phyloP scores from a whole-genome alignment of 768 basidiomycete species.

The Termitomyces sp. region DNA sequence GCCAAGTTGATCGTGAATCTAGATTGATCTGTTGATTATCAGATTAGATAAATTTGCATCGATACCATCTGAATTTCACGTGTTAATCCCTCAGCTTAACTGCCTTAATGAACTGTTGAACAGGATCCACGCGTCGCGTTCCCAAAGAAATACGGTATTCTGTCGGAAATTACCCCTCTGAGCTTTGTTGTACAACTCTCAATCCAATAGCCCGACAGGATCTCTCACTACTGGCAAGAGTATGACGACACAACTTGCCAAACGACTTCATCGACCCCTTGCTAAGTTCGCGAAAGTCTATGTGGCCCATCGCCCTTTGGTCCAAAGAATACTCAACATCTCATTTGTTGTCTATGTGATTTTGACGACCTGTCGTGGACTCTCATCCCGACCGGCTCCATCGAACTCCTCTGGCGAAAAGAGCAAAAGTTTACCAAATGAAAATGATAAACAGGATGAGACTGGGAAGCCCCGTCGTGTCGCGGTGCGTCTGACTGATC shows the following conservation, averaged over 20 bases:
- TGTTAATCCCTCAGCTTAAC: not conserved
- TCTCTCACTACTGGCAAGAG: constrained; percentile 5
- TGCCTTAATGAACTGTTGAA: not conserved
- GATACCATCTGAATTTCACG: constrained; percentile 1
- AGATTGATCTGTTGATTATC: constrained; percentile 1
- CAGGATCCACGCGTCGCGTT: not conserved
- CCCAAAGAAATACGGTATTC: too few relatives aligned
- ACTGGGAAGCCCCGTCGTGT: constrained; percentile 51
- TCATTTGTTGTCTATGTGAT: constrained; percentile 71
- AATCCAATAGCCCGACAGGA: too few relatives aligned
- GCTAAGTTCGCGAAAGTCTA: constrained; percentile 49
- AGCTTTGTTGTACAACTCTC: not conserved
- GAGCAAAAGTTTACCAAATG: constrained; percentile 31
- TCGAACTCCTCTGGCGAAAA: constrained; percentile 30
- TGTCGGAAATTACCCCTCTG: not conserved
- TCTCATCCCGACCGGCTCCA: constrained; percentile 38
- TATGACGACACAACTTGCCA: constrained; percentile 27
- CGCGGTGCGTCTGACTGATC: constrained; percentile 37
- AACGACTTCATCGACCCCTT: constrained; percentile 30
- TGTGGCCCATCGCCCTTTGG: constrained; percentile 53
- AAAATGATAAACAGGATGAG: constrained; percentile 1
- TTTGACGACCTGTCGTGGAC: constrained; percentile 50
- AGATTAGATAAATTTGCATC: constrained; percentile 7
- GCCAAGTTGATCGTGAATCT: constrained; percentile 14
- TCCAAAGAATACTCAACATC: constrained; percentile 67